Conservation (phyloP, 2,329 filamentous ascomycete species). For the Colletotrichum sp. region DNA sequence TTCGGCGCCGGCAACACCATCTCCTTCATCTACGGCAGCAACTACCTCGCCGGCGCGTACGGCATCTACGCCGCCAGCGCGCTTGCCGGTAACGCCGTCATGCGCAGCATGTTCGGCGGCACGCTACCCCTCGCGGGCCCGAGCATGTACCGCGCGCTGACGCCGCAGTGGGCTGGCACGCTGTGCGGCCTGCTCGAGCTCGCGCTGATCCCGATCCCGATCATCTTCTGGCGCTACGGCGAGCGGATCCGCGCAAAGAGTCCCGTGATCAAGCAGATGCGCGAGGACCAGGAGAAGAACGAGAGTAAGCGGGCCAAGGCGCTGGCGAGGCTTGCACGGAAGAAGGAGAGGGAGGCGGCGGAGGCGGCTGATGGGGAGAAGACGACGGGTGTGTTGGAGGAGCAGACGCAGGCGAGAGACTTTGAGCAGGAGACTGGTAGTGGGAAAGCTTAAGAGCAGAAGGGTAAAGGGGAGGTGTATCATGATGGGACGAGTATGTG, state of each 20-base stretch:
- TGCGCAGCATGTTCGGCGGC: constrained; percentile 77
- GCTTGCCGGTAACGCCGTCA: constrained; percentile 79
- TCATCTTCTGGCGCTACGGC: constrained; percentile 75
- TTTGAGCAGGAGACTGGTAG: not conserved
- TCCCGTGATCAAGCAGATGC: constrained; percentile 48
- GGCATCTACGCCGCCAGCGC: constrained; percentile 84
- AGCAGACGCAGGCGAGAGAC: not conserved
- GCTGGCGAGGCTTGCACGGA: constrained; percentile 29
- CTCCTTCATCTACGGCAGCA: constrained; percentile 82
- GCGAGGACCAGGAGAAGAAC: constrained; percentile 48
- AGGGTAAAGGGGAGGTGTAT: not conserved
- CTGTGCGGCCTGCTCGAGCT: constrained; percentile 77
- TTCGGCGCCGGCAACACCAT: constrained; percentile 80
- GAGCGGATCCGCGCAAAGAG: constrained; percentile 58
- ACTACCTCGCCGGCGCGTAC: constrained; percentile 78
- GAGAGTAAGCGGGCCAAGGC: constrained; percentile 35
- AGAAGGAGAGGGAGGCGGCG: constrained; percentile 20
- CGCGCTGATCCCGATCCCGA: constrained; percentile 77
- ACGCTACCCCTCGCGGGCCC: constrained; percentile 77
- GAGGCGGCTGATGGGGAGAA: not conserved
- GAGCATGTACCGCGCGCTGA: constrained; percentile 71
- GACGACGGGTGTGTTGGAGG: not conserved
- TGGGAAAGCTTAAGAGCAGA: not conserved
- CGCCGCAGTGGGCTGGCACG: constrained; percentile 81
- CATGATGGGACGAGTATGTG: not conserved